phyloP scores from a whole-genome alignment of 208 protist species.

The Trypanosoma conorhini region DNA sequence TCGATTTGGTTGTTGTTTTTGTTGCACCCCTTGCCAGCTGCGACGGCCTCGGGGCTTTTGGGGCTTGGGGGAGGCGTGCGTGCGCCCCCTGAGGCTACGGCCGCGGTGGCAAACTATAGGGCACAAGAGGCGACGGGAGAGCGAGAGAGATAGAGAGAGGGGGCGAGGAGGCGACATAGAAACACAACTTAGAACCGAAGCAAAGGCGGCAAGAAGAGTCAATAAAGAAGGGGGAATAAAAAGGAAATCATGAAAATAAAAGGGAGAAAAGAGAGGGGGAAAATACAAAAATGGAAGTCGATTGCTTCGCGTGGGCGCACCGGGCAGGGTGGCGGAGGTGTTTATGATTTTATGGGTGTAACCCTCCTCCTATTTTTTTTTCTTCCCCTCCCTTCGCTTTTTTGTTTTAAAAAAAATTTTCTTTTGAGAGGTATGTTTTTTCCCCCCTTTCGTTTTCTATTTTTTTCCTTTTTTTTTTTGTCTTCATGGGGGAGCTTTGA shows the following conservation, averaged over 20 bases:
- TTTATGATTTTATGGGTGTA: neutral
- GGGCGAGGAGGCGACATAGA: neutral
- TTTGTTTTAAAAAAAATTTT: no score
- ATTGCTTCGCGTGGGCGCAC: neutral
- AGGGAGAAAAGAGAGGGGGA: no score
- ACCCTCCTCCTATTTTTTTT: neutral
- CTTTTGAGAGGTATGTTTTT: no score
- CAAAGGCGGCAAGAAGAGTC: no score
- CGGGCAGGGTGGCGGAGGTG: neutral
- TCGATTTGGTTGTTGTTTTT: neutral
- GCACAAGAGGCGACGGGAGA: neutral
- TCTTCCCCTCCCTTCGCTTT: neutral
- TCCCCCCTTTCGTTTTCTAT: slow-evolving; percentile 5
- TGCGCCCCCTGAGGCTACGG: no score
- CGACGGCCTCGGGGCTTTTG: no score
- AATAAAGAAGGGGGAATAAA: no score
- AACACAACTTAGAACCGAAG: no score
- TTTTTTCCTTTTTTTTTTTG: neutral
- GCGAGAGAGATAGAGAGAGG: no score
- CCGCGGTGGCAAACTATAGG: no score
- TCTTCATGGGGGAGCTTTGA: neutral
- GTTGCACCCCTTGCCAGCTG: neutral
- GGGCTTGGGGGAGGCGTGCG: no score
- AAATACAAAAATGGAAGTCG: neutral
- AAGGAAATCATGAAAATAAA: no score